phyloP scores from a whole-genome alignment of 2,329 filamentous ascomycete genomes.

The Gliomastix tumulicola region DNA sequence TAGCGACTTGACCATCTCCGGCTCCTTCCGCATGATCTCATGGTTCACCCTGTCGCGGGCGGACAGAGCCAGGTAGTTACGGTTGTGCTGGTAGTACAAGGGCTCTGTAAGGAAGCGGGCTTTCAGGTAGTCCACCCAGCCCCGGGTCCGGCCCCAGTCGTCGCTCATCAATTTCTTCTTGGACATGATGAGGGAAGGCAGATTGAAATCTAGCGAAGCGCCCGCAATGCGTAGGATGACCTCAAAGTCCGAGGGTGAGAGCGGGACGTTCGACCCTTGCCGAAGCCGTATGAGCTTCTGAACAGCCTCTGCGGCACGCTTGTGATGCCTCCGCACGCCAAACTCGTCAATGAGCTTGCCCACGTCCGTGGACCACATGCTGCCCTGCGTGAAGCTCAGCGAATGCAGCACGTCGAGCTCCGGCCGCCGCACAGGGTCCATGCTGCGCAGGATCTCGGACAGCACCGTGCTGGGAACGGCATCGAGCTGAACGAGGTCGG shows the following conservation, averaged over 20 bases:
- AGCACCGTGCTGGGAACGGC: slow-evolving; percentile 48
- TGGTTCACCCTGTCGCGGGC: slow-evolving; percentile 22
- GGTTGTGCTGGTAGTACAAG: slow-evolving; percentile 38
- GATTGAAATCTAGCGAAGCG: slow-evolving; percentile 29
- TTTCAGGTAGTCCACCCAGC: slow-evolving; percentile 38
- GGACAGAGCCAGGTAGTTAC: slow-evolving; percentile 26
- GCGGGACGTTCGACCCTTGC: slow-evolving; percentile 6
- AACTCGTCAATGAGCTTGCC: slow-evolving; percentile 29
- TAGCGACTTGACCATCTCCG: slow-evolving; percentile 11
- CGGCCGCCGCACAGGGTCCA: slow-evolving; percentile 49
- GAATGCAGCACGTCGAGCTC: slow-evolving; percentile 41
- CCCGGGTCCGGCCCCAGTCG: slow-evolving; percentile 12
- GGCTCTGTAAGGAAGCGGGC: slow-evolving; percentile 38
- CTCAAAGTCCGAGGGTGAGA: slow-evolving; percentile 33
- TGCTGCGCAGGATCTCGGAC: slow-evolving; percentile 52
- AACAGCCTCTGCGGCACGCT: slow-evolving; percentile 24
- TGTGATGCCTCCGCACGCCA: slow-evolving; percentile 36
- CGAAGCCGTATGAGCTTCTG: slow-evolving; percentile 20
- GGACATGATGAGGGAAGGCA: slow-evolving; percentile 16
- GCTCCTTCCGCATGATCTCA: background rate
- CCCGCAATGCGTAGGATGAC: slow-evolving; percentile 39
- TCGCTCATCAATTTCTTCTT: slow-evolving; percentile 2
- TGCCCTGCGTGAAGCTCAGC: slow-evolving; percentile 28
- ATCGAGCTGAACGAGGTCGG: slow-evolving; percentile 20
- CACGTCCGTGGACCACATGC: slow-evolving; percentile 28